Percentiles rank a stretch among this genome's conserved stretches.
Conservation (phyloP, 768 basidiomycete species). For the Boletus tomentosulus region DNA sequence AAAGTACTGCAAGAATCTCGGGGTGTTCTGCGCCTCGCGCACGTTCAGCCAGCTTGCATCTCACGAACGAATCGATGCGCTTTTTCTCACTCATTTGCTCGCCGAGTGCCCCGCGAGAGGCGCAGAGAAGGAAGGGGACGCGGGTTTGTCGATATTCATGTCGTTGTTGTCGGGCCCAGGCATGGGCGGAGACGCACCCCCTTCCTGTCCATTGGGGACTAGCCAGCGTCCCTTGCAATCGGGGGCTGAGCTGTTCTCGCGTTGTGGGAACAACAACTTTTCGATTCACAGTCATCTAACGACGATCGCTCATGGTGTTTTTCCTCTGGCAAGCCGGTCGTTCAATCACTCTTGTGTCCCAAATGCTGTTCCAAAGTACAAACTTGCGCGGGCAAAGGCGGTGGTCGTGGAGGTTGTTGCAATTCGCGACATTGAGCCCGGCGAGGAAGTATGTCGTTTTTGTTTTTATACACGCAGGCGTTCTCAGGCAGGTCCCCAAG, state of each 20-base stretch:
- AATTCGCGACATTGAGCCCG: slow-evolving; percentile 49
- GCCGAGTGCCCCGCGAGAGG: slow-evolving; percentile 33
- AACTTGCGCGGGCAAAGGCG: slow-evolving; percentile 33
- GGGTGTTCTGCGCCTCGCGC: slow-evolving; percentile 42
- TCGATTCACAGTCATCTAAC: slow-evolving; percentile 68
- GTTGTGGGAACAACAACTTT: slow-evolving; percentile 83
- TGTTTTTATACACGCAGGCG: background rate
- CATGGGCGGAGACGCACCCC: slow-evolving; percentile 17
- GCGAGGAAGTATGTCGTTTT: slow-evolving; percentile 57
- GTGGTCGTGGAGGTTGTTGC: slow-evolving; percentile 64
- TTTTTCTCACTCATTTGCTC: slow-evolving; percentile 61
- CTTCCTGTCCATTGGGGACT: slow-evolving; percentile 32
- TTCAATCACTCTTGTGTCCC: slow-evolving; percentile 84
- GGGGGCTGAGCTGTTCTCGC: slow-evolving; percentile 40
- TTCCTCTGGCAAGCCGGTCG: slow-evolving; percentile 70
- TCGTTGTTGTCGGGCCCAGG: slow-evolving; percentile 45
- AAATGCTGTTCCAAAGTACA: slow-evolving; percentile 64
- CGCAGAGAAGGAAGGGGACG: slow-evolving; percentile 16
- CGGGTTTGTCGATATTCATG: slow-evolving; percentile 35
- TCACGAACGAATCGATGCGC: slow-evolving; percentile 56
- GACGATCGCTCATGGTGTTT: slow-evolving; percentile 69
- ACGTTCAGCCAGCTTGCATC: slow-evolving; percentile 45
- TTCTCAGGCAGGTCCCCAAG: slow-evolving; percentile 33
- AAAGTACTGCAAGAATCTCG: slow-evolving; percentile 60
- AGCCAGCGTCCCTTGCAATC: slow-evolving; percentile 22